Evolutionary conservation across 148 eudicot genomes (phyloP).

Genomic region (Rhododendron griersonianum): DNA sequence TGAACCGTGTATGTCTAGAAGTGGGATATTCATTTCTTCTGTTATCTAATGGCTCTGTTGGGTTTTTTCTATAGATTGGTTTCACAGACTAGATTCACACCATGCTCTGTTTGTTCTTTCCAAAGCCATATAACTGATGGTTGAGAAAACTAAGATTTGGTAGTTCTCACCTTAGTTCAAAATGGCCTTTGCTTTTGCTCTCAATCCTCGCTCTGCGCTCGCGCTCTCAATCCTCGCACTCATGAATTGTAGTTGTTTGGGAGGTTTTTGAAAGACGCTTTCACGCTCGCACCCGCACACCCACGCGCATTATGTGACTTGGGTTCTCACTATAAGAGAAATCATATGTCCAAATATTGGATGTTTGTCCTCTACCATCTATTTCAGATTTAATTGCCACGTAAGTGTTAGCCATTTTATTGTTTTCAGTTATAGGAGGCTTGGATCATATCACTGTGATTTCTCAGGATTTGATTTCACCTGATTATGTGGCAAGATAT

Average conservation of each 20-base stretch:
- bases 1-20: neutral
- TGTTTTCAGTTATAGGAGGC: neutral
- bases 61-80: neutral
- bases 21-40: neutral
- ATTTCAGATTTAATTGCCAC: neutral
- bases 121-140: neutral
- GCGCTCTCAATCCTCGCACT: too few species aligned
- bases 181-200: too few species aligned
- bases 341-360: neutral
- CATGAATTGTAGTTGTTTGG: too few species aligned
- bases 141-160: neutral
- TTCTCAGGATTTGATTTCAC: neutral
- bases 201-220: too few species aligned
- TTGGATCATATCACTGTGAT: neutral
- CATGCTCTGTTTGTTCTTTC: neutral
- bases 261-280: too few species aligned
- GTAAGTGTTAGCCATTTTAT: neutral
- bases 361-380: neutral
- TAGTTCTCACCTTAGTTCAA: neutral
- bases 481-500: neutral
- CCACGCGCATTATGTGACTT: too few species aligned
- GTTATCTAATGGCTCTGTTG: neutral
- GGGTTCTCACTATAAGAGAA: neutral
- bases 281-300: too few species aligned
- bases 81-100: neutral